phyloP scores from a whole-genome alignment of 2,329 filamentous ascomycete species.

The Onygenales sp. region DNA sequence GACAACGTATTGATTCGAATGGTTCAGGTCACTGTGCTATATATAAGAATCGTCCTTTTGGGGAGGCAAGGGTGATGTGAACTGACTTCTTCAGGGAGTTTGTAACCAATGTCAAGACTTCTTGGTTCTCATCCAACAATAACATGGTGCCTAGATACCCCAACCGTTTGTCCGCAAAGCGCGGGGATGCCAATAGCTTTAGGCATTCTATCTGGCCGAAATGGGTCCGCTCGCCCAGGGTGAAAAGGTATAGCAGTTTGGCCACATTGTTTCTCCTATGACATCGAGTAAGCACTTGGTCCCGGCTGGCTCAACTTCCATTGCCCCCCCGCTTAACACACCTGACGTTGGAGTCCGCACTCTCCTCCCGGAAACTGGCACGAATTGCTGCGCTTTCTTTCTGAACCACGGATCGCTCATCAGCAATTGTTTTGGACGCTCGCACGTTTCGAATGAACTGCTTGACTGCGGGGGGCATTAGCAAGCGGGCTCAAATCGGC shows the following conservation, averaged over 20 bases:
- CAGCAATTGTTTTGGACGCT: slow-evolving; percentile 96
- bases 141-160: slow-evolving; percentile 95
- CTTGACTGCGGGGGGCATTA: slow-evolving; percentile 59
- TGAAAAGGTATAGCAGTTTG: slow-evolving; percentile 96
- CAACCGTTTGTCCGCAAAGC: slow-evolving; percentile 93
- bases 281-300: background rate
- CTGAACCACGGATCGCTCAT: slow-evolving; percentile 95
- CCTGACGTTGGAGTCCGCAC: slow-evolving; percentile 82
- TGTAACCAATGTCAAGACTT: slow-evolving; percentile 91
- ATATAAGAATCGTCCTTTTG: background rate
- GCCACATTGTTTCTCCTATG: slow-evolving; percentile 94
- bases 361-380: slow-evolving; percentile 96
- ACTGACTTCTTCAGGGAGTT: slow-evolving; percentile 93
- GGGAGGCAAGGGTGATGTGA: background rate
- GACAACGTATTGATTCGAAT: slow-evolving; percentile 97
- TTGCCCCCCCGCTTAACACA: slow-evolving; percentile 35
- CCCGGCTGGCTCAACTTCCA: background rate
- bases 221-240: slow-evolving; percentile 90
- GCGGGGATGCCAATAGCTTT: slow-evolving; percentile 90
- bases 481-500: slow-evolving; percentile 11
- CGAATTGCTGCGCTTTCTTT: slow-evolving; percentile 98
- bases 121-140: slow-evolving; percentile 94
- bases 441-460: slow-evolving; percentile 99
- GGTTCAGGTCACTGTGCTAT: slow-evolving; percentile 69
- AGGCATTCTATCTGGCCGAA: slow-evolving; percentile 99